Evolutionary conservation across 305 asterid species (phyloP), one percentile per base, ranked within the genome.

Genomic region (Solanum hybrid): DNA sequence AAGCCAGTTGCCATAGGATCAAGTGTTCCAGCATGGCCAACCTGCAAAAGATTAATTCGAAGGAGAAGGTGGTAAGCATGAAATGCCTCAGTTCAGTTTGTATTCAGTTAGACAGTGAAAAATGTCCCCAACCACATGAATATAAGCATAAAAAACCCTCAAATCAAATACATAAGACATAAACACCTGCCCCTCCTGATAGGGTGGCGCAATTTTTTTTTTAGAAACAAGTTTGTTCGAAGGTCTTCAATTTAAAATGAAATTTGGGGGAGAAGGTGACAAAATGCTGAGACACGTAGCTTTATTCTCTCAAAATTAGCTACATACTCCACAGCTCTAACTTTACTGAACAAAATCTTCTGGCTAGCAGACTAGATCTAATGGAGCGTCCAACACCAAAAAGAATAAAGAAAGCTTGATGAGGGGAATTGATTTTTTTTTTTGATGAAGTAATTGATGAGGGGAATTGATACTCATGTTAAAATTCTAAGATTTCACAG

Each of bases 1-100:
- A 97, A 94, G 88, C 99, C 99, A 80, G 99, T 96, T 31, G 99
- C 99, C 99, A 97, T 97, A 39, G 99, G 99, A 95, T 97, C 99
- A 36, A 97, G 95, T 29, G 99, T 97, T 89, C 99, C 99, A 68
- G 99, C 99, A 95, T 97, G 99, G 51, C 99, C 99, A 38, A 97
- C 99, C 99, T 97, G 91, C 15, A 87, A 91, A 84, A 77, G 87
- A 91, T n/a, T 81, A 86, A 87, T 89, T 84, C 10, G 89, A 82
- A 65, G 57, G 81, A 20, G 83, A 68, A 68, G 22, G 14, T 82
- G 65, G 8, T 37, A 68, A 83, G 15, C 82, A 45, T 36, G 22
- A 79, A 26, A 77, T 24, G 33, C 87, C 31, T 77, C 51, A 45
- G 41, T 29, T 31, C 41, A 51, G 38, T 8, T 82, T 1, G 87